Base-by-base conservation (phyloP, 2,329 filamentous ascomycete species). In the Penicillium thymicola region DNA sequence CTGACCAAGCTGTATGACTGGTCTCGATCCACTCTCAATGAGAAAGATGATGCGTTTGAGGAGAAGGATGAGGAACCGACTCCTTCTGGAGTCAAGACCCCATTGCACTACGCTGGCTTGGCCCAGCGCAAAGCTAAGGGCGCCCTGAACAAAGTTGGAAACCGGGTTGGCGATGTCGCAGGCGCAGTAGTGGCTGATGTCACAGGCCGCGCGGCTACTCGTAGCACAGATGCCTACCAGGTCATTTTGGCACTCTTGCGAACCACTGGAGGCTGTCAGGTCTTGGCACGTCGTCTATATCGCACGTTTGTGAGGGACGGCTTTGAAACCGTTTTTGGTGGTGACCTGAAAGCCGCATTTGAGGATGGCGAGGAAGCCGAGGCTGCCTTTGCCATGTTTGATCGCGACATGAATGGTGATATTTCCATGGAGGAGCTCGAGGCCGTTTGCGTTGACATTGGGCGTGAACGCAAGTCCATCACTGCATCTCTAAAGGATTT, bases 391-490 rank as follows among this genome's bases (percentile, higher is more conserved):
- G 81, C 82, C 65, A 92, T 97, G 80, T 97, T 97, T 65, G 93
- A 97, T 76, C 95, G 94, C 70, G 93, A 97, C 67, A 85, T 97
- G 78, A 97, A 97, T 62, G 93, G 92, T 4, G 93, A 97, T 68
- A 96, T 97, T 48, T 95, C 90, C 0, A 92, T 96, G 84, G 91
- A 96, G 67, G 93, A 97, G 71, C 83, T 97, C 23, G 92, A 97
- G 73, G 86, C 90, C 23, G 92, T 95, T 25, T 96, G 91, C 74
- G 92, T 96, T 50, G 93, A 97, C 70, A 94, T 97, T 62, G 92
- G 93, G 36, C 85, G 93, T 16, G 93, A 97, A 77, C 89, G 93
- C 70, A 97, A 97, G 73, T 91, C 92, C 8, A 97, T 97, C 65
- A 93, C 92, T 0, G 93, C 92, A 1, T 96, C 92, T 0, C 80